phyloP scores from a whole-genome alignment of 2,329 filamentous ascomycete species.

The Epichloe typhina region DNA sequence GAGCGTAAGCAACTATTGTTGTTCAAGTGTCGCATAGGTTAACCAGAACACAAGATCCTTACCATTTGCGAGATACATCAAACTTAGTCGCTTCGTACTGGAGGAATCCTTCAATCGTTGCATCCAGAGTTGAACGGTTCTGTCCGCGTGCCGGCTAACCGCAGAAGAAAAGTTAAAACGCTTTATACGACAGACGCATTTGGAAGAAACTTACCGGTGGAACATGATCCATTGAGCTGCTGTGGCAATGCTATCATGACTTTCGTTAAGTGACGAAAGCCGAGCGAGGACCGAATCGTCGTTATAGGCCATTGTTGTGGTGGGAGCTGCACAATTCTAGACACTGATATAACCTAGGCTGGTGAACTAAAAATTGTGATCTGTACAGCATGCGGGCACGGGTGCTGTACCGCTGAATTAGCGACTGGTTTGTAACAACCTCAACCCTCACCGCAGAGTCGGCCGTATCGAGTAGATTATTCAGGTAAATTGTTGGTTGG shows the following conservation, averaged over 20 bases:
- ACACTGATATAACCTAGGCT: background rate
- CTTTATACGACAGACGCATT: constrained; percentile 1
- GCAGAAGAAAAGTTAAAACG: background rate
- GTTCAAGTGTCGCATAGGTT: background rate
- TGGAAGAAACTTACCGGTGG: constrained; percentile 53
- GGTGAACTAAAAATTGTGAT: background rate
- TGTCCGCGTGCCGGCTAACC: constrained; percentile 73
- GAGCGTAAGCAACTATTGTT: background rate
- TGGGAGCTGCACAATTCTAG: background rate
- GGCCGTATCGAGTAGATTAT: background rate
- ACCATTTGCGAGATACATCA: constrained; percentile 95
- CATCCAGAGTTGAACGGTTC: constrained; percentile 84
- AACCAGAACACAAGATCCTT: constrained; percentile 18
- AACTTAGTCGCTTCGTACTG: constrained; percentile 71
- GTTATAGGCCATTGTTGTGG: constrained; percentile 72
- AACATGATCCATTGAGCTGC: constrained; percentile 99
- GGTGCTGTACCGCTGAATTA: background rate
- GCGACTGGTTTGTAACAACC: background rate
- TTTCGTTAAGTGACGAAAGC: constrained; percentile 90
- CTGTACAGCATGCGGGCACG: background rate
- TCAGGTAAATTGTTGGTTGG: background rate
- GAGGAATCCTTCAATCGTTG: constrained; percentile 79
- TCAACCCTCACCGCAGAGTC: background rate
- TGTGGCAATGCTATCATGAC: constrained; percentile 90
- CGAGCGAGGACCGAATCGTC: constrained; percentile 93